These are phyloP conservation scores for Chaetomiaceae sp. DNA, from an alignment of 2,329 filamentous ascomycete genomes.

Conservation along the genomic window DNA sequence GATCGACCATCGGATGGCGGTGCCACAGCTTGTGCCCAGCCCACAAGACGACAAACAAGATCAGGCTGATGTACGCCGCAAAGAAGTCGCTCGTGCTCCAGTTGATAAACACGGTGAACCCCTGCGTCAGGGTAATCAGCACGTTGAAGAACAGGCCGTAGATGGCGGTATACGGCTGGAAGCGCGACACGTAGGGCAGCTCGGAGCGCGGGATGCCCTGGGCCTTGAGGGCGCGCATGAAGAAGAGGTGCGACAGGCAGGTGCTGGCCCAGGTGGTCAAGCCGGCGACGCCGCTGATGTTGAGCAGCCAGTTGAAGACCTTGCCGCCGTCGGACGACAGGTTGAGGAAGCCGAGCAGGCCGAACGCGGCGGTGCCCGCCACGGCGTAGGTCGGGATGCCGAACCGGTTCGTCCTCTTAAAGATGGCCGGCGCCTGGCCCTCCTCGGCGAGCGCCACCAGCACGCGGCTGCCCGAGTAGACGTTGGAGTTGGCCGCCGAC, in stretches of 20 bases:
- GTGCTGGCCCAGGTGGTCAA: conserved; percentile 69
- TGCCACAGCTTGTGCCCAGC: conserved; percentile 55
- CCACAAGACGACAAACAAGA: conserved; percentile 57
- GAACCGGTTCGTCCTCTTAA: conserved; percentile 54
- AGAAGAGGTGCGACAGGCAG: conserved; percentile 58
- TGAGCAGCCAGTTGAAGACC: conserved; percentile 70
- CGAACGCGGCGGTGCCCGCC: conserved; percentile 50
- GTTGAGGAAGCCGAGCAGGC: conserved; percentile 64
- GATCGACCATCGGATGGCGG: conserved; percentile 29
- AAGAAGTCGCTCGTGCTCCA: conserved; percentile 61
- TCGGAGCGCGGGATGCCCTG: conserved; percentile 53
- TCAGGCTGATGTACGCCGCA: conserved; percentile 58
- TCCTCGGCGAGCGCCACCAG: conserved; percentile 62
- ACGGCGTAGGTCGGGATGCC: conserved; percentile 63
- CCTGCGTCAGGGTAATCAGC: conserved; percentile 62
- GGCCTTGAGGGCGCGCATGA: conserved; percentile 54
- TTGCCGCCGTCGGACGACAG: conserved; percentile 51
- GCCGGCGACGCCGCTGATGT: conserved; percentile 63
- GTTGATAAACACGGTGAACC: conserved; percentile 62
- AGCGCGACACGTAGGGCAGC: conserved; percentile 56
- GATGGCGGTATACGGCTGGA: conserved; percentile 60
- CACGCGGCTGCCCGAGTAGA: conserved; percentile 67
- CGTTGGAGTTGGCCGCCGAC: conserved; percentile 72
- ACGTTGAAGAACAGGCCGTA: conserved; percentile 63
- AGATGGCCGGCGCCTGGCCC: conserved; percentile 55